Base-by-base conservation (phyloP, 2,329 filamentous ascomycete species). In the Dactylellina cionopaga region DNA sequence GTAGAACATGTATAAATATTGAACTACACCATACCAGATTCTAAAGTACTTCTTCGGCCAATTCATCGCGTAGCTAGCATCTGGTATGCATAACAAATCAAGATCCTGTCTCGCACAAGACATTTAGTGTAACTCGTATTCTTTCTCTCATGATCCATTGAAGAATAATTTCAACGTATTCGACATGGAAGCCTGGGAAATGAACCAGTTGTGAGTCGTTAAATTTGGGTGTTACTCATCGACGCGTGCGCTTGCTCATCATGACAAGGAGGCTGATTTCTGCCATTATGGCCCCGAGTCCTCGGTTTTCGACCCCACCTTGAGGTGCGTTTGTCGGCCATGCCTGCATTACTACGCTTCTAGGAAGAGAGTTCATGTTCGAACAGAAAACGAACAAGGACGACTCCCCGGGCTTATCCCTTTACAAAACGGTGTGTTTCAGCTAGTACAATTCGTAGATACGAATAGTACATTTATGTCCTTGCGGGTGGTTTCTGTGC, bases 261-360 rank as follows among this genome's bases (percentile, higher is more conserved):
- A n/a, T n/a, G 17, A 35, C 22, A 31, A 44, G 31, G 52, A 71
- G 66, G 66, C 66, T 71, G 66, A 71, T 59, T 71, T 71, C 58
- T 71, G 66, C 66, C 66, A 71, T 71, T 71, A 64, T 71, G 66
- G 66, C 66, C 43, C 49, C 49, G 33, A 41, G 66, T 52, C 33
- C 51, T 71, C 58, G 66, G 51, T 71, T 59, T 71, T 64, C 25
- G 59, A 71, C 66, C 66, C 66, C 66, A 71, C 66, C 66, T 58
- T n/a, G n/a, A n/a, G n/a, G n/a, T n/a, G 44, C 35, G 56, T 64
- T 71, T 71, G 44, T 13, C 39, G 25, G 22, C 17, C 27, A 44
- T 19, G 35, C 15, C 51, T 35, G 15, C 51, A 19, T 29, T 44
- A 60, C 31, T 37, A 35, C 25, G 5, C 13, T 11, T 52, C 35